These are phyloP conservation scores for Aureobasidium melanogenum DNA, from an alignment of 2,329 filamentous ascomycete genomes.

Conservation along the genomic window DNA sequence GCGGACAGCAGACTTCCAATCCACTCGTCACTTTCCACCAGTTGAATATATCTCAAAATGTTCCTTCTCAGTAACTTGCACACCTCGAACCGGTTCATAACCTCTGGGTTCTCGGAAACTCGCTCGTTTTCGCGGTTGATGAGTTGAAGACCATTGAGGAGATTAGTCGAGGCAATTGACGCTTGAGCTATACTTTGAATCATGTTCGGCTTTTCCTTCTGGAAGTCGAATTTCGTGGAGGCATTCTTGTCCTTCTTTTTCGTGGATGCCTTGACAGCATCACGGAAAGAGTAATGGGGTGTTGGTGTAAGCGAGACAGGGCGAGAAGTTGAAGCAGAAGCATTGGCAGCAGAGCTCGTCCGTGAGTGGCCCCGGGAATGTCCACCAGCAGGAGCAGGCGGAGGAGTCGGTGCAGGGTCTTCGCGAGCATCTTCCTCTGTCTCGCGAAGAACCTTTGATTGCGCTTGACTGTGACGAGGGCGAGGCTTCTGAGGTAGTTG, in stretches of 20 bases:
- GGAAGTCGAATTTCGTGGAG: constrained; percentile 65
- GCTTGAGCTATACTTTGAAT: constrained; percentile 82
- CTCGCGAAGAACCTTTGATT: constrained; percentile 75
- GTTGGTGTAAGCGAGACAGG: constrained; percentile 26
- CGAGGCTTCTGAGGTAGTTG: constrained; percentile 58
- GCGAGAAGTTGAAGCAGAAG: constrained; percentile 27
- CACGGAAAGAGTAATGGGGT: constrained; percentile 14
- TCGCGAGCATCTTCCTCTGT: constrained; percentile 61
- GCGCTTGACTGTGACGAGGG: constrained; percentile 43
- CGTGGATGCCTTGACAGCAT: constrained; percentile 22
- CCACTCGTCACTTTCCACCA: constrained; percentile 84
- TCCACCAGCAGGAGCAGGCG: constrained; percentile 14
- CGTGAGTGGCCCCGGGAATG: constrained; percentile 19
- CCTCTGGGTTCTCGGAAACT: constrained; percentile 73
- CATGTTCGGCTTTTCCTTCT: constrained; percentile 80
- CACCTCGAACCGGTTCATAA: constrained; percentile 67
- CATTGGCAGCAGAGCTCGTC: constrained; percentile 10
- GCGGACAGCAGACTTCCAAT: constrained; percentile 84
- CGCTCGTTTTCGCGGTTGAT: constrained; percentile 85
- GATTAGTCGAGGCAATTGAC: constrained; percentile 82
- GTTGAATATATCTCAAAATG: constrained; percentile 84
- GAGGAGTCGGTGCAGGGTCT: constrained; percentile 19
- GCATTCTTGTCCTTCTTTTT: constrained; percentile 40
- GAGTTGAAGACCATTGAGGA: constrained; percentile 76
- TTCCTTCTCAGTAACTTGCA: constrained; percentile 81